A percentile compares a stretch with the other conserved stretches of the same genome.
Evolutionary conservation across 306 rosid species (phyloP).

Genomic region (Cicer chorassanicum): DNA sequence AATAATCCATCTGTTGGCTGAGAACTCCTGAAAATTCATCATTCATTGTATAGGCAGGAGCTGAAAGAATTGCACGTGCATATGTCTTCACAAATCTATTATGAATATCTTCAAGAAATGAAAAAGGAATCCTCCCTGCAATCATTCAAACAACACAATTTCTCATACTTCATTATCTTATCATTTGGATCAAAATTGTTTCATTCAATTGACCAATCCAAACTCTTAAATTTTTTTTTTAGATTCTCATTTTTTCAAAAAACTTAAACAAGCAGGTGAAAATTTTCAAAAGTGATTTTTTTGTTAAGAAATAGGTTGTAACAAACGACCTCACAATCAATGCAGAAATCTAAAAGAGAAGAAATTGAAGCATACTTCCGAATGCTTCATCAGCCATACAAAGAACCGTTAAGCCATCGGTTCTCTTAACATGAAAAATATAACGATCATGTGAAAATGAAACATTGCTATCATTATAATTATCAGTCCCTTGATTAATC

Average conservation of each 20-base stretch:
- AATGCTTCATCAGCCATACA: conserved; percentile 68
- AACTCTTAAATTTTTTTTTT: neutral
- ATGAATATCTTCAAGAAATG: conserved; percentile 93
- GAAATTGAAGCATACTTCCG: conserved; percentile 49
- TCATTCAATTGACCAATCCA: neutral
- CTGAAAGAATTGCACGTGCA: conserved; percentile 74
- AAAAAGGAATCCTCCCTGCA: conserved; percentile 85
- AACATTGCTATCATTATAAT: conserved; percentile 51
- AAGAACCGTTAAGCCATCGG: conserved; percentile 66
- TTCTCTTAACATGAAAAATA: conserved; percentile 60
- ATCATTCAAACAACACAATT: neutral
- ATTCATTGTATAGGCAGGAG: conserved; percentile 90
- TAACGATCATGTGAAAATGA: conserved; percentile 65
- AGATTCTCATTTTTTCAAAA: too few relatives aligned
- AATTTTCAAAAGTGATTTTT: too few relatives aligned
- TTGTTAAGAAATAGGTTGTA: too few relatives aligned
- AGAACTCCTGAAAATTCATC: conserved; percentile 90
- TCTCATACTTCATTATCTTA: neutral
- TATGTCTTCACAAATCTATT: conserved; percentile 81
- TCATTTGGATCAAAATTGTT: neutral
- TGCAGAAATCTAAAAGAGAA: too few relatives aligned
- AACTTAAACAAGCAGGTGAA: too few relatives aligned
- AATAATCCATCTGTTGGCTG: conserved; percentile 87
- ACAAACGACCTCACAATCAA: neutral
- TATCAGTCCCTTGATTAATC: conserved; percentile 38